These are phyloP conservation scores for Vigna hirtella DNA, from an alignment of 306 rosid genomes.

Conservation along the genomic window DNA sequence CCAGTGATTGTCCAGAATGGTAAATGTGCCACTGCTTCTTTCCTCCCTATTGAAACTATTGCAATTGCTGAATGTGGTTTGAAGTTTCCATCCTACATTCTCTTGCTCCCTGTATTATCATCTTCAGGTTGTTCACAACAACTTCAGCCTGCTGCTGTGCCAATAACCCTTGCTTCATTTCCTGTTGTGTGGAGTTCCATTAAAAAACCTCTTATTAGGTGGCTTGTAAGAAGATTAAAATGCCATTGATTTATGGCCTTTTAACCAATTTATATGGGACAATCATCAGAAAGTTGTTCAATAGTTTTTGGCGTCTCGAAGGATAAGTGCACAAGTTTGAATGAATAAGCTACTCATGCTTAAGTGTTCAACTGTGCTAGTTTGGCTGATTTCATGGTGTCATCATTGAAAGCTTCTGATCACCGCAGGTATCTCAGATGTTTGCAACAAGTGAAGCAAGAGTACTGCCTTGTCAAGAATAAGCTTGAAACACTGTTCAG, in stretches of 20 bases:
- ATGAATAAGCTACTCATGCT: neutral
- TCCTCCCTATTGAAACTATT: slow-evolving; percentile 75
- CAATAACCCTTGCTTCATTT: slow-evolving; percentile 77
- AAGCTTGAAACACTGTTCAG: too few species aligned
- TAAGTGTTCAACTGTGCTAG: slow-evolving; percentile 3
- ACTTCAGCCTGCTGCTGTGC: slow-evolving; percentile 74
- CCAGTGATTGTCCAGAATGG: slow-evolving; percentile 62
- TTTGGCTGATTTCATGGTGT: slow-evolving; percentile 20
- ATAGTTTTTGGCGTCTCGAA: too few species aligned
- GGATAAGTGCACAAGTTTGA: too few species aligned
- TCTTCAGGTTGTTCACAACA: slow-evolving; percentile 70
- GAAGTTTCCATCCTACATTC: slow-evolving; percentile 56
- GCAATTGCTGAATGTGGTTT: slow-evolving; percentile 56
- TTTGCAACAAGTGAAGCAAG: slow-evolving; percentile 89
- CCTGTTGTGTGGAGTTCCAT: slow-evolving; percentile 56
- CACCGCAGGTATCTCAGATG: slow-evolving; percentile 75
- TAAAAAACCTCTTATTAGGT: slow-evolving; percentile 26
- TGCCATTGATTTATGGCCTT: neutral
- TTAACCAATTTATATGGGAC: slow-evolving; percentile 5
- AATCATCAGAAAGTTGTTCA: slow-evolving; percentile 16
- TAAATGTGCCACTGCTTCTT: slow-evolving; percentile 73
- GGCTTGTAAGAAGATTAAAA: slow-evolving; percentile 36
- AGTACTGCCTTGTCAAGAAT: slow-evolving; percentile 32
- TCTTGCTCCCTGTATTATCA: slow-evolving; percentile 55
- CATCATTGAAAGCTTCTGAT: slow-evolving; percentile 34